Evolutionary conservation across 1,139 yeast species (phyloP).

Genomic region (Yamadazyma dushanensis): DNA sequence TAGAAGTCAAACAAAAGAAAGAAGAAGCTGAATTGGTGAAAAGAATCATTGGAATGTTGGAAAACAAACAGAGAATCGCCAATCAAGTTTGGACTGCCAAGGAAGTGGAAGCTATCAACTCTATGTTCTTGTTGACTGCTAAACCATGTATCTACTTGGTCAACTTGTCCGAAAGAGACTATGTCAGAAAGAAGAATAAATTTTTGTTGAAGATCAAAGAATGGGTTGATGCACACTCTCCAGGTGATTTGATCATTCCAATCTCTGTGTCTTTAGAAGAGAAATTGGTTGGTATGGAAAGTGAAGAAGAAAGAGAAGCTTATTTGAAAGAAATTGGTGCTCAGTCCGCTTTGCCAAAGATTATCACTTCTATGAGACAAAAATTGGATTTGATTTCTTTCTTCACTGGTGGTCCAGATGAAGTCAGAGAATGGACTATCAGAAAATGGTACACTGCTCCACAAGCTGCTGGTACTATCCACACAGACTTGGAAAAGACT

Average conservation of each 20-base stretch:
- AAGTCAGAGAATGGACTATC: constrained; percentile 88
- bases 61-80: constrained; percentile 87
- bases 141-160: constrained; percentile 95
- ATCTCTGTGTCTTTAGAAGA: constrained; percentile 92
- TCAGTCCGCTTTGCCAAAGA: constrained; percentile 83
- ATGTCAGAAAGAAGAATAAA: constrained; percentile 97
- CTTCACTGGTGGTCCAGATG: constrained; percentile 84
- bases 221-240: constrained; percentile 93
- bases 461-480: constrained; percentile 87
- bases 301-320: constrained; percentile 88
- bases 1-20: constrained; percentile 92
- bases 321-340: constrained; percentile 89
- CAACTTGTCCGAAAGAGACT: constrained; percentile 91
- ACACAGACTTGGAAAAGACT: constrained; percentile 58
- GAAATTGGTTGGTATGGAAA: constrained; percentile 82
- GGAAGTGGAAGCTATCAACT: constrained; percentile 87
- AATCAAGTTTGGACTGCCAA: constrained; percentile 86
- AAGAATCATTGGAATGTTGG: constrained; percentile 71
- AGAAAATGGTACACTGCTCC: constrained; percentile 85
- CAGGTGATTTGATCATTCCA: constrained; percentile 95
- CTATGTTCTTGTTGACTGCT: constrained; percentile 87
- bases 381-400: constrained; percentile 79
- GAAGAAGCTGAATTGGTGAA: constrained; percentile 86
- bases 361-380: constrained; percentile 80
- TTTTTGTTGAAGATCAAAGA: constrained; percentile 86